Percentiles rank a stretch among this genome's conserved stretches.
Conservation (phyloP, 2,329 filamentous ascomycete genomes). For the Cytospora leucostoma region DNA sequence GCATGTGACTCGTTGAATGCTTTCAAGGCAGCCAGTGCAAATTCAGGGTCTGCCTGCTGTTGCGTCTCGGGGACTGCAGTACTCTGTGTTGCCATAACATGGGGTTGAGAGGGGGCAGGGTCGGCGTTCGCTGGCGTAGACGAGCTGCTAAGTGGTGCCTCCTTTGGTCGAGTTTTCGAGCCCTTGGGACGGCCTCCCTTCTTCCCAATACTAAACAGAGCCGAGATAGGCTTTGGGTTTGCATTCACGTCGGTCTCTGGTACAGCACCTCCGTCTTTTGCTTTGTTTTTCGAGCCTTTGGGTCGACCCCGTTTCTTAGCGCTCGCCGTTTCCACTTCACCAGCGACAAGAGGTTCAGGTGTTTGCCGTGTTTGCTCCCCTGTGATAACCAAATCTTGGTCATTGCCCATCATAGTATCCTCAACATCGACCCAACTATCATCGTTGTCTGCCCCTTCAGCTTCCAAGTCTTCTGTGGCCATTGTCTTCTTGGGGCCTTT, state of each 20-base stretch:
- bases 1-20: slow-evolving; percentile 14
- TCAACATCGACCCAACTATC: slow-evolving; percentile 51
- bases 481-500: slow-evolving; percentile 41
- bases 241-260: slow-evolving; percentile 10
- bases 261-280: slow-evolving; percentile 37
- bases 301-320: slow-evolving; percentile 49
- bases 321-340: slow-evolving; percentile 30
- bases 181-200: slow-evolving; percentile 47
- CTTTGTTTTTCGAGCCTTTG: slow-evolving; percentile 55
- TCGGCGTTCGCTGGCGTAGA: not conserved
- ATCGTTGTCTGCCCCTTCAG: slow-evolving; percentile 34
- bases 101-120: slow-evolving; percentile 1
- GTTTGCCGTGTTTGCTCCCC: slow-evolving; percentile 6
- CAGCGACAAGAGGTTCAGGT: slow-evolving; percentile 3
- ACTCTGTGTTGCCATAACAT: not conserved
- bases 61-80: slow-evolving; percentile 7
- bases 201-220: slow-evolving; percentile 26
- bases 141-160: slow-evolving; percentile 18
- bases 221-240: slow-evolving; percentile 19
- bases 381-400: slow-evolving; percentile 15
- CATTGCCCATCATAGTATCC: slow-evolving; percentile 32
- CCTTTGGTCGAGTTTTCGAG: slow-evolving; percentile 46
- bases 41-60: slow-evolving; percentile 19
- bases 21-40: slow-evolving; percentile 17
- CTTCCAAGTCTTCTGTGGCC: slow-evolving; percentile 9